Evolutionary conservation across 2,329 filamentous ascomycete species (phyloP).

Genomic region (Nemania abortiva): DNA sequence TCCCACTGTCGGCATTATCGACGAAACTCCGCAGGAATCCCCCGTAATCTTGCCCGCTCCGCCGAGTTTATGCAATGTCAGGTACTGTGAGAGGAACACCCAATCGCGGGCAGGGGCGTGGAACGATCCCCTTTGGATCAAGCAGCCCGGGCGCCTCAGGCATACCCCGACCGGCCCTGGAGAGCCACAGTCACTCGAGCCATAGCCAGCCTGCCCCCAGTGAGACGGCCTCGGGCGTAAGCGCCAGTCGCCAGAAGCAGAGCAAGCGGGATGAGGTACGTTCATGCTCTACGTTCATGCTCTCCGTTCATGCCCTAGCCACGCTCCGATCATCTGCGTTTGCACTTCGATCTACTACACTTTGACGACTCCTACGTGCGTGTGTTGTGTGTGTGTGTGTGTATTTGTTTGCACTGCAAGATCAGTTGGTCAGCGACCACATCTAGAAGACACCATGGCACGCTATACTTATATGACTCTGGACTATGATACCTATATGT

Average conservation of each 20-base stretch:
- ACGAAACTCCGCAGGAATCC: slow-evolving; percentile 29
- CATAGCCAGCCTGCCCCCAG: slow-evolving; percentile 59
- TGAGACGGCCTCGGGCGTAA: slow-evolving; percentile 77
- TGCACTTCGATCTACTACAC: too few relatives aligned
- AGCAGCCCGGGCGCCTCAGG: slow-evolving; percentile 72
- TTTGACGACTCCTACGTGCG: slow-evolving; percentile 19
- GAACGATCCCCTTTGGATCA: slow-evolving; percentile 64
- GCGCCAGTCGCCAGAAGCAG: slow-evolving; percentile 95
- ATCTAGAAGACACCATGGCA: slow-evolving; percentile 11
- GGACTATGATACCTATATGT: slow-evolving; percentile 37
- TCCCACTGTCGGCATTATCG: slow-evolving; percentile 21
- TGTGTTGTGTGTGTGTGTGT: not conserved
- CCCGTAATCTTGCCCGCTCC: slow-evolving; percentile 39
- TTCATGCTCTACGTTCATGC: slow-evolving; percentile 38
- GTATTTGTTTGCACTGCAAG: slow-evolving; percentile 19
- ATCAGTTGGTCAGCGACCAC: not conserved
- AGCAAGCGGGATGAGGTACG: slow-evolving; percentile 97
- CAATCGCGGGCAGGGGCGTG: slow-evolving; percentile 69
- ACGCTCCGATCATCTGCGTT: too few relatives aligned
- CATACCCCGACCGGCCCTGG: slow-evolving; percentile 80
- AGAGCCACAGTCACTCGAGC: slow-evolving; percentile 59
- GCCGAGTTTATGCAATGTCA: slow-evolving; percentile 61
- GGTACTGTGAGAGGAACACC: slow-evolving; percentile 78
- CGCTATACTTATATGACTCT: slow-evolving; percentile 28
- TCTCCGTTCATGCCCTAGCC: not conserved